Conservation (phyloP, 1,284 basidiomycete species). For the Naganishia sp. region DNA sequence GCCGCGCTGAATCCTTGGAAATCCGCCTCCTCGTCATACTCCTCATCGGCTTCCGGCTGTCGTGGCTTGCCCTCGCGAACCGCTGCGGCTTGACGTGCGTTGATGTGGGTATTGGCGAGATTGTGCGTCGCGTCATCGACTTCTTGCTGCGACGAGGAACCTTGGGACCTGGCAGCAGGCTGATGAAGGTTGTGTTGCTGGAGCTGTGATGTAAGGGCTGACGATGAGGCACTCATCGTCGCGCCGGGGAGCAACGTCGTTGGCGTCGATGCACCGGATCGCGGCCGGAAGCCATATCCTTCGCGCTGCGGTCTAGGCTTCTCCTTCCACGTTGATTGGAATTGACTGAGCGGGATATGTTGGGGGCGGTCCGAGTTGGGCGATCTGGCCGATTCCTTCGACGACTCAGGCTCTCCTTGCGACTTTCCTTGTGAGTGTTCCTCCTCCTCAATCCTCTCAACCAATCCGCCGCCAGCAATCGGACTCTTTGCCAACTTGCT, state of each 20-base stretch:
- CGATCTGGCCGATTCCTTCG: not conserved
- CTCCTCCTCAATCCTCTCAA: conserved; percentile 14
- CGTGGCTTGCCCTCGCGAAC: conserved; percentile 9
- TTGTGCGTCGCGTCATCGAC: not conserved
- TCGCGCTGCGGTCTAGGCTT: conserved; percentile 56
- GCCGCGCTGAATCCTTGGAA: conserved; percentile 28
- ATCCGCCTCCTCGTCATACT: conserved; percentile 23
- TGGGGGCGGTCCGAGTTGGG: not conserved
- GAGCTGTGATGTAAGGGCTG: conserved; percentile 8
- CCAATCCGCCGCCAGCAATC: not conserved
- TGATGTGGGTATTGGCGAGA: conserved; percentile 3
- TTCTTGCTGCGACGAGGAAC: conserved; percentile 2
- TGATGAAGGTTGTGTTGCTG: conserved; percentile 12
- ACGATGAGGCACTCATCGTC: conserved; percentile 14
- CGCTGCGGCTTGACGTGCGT: conserved; percentile 16
- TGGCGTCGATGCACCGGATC: conserved; percentile 38
- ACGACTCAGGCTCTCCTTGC: conserved; percentile 3
- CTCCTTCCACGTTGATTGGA: conserved; percentile 20
- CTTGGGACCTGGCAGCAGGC: conserved; percentile 6
- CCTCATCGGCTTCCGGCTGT: not conserved
- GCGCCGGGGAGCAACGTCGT: conserved; percentile 7
- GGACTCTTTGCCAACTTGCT: conserved; percentile 23
- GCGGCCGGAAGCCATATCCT: conserved; percentile 75
- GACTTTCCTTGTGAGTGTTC: conserved; percentile 6
- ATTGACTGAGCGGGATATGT: conserved; percentile 20